A percentile compares a stretch with the other conserved stretches of the same genome.
Evolutionary conservation across 306 rosid species (phyloP).

Genomic region (apple (Malus domestica)): DNA sequence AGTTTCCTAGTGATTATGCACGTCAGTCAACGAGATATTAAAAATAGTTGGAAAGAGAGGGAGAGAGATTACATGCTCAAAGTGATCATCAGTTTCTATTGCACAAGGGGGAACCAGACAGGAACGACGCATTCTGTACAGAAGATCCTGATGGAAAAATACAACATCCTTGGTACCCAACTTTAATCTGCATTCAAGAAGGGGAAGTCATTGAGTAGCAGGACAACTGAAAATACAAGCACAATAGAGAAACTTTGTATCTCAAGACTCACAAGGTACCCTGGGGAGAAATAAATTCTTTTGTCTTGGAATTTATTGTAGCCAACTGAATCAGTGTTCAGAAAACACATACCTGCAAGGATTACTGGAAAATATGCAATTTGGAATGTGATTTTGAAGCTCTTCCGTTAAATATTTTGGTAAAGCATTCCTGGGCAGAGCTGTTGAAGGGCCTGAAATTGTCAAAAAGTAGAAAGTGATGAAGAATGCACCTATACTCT

Average conservation of each 20-base stretch:
- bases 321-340: not conserved
- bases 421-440: slow-evolving; percentile 66
- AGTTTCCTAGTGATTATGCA: slow-evolving; percentile 11
- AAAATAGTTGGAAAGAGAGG: not conserved
- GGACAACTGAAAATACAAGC: slow-evolving; percentile 11
- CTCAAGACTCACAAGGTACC: not conserved
- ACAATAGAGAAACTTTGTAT: not conserved
- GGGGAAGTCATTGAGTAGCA: slow-evolving; percentile 2
- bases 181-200: slow-evolving; percentile 60
- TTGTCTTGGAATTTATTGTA: not conserved
- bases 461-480: not conserved
- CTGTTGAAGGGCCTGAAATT: slow-evolving; percentile 67
- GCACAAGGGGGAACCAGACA: slow-evolving; percentile 78
- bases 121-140: slow-evolving; percentile 81
- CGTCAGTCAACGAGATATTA: not conserved
- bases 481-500: not conserved
- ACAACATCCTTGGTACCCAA: slow-evolving; percentile 80
- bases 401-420: slow-evolving; percentile 81
- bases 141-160: slow-evolving; percentile 76
- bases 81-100: slow-evolving; percentile 78
- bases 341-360: slow-evolving; percentile 71
- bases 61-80: slow-evolving; percentile 63
- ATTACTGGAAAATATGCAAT: slow-evolving; percentile 82
- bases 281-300: not conserved
- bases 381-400: slow-evolving; percentile 66